These are phyloP conservation scores for Guillardia theta DNA, from an alignment of 78 protist species.

Conservation along the genomic window DNA sequence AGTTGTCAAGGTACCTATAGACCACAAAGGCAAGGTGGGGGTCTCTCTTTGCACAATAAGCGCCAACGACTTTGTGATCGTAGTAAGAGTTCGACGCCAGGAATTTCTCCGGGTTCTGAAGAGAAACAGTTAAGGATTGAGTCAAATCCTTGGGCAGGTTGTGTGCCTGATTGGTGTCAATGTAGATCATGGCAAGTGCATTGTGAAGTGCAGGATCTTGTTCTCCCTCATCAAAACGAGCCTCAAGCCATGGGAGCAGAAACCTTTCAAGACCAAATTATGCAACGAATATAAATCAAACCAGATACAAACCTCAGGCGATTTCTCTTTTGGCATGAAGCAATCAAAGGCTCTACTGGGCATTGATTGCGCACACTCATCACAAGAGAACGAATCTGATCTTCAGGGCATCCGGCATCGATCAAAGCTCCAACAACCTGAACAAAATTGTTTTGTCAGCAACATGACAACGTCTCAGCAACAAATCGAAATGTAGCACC, in stretches of 20 bases:
- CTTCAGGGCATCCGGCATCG: constrained; percentile 94
- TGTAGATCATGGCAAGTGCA: constrained; percentile 98
- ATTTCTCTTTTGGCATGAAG: constrained; percentile 93
- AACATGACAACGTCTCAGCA: not conserved
- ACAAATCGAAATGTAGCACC: not conserved
- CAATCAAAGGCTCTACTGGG: constrained; percentile 91
- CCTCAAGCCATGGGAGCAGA: constrained; percentile 96
- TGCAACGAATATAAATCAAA: no score
- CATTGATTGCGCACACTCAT: constrained; percentile 71
- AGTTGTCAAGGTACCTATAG: constrained; percentile 63
- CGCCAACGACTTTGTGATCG: constrained; percentile 87
- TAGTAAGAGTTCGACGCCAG: constrained; percentile 86
- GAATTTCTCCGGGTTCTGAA: constrained; percentile 90
- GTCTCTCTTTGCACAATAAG: constrained; percentile 98
- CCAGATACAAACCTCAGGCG: constrained; percentile 71
- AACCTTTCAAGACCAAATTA: constrained; percentile 49
- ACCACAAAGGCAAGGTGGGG: constrained; percentile 93
- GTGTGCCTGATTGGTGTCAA: constrained; percentile 69
- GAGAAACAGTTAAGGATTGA: not conserved
- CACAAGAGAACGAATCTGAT: constrained; percentile 69
- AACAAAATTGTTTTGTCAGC: constrained; percentile 77
- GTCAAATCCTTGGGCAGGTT: not conserved
- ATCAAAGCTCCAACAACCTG: constrained; percentile 91
- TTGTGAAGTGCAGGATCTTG: constrained; percentile 94
- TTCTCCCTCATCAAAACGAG: constrained; percentile 76